Evolutionary conservation across 805 yeast genomes (phyloP), one percentile per base, ranked within the genome.

Genomic region (Schizosaccharomyces japonicus): DNA sequence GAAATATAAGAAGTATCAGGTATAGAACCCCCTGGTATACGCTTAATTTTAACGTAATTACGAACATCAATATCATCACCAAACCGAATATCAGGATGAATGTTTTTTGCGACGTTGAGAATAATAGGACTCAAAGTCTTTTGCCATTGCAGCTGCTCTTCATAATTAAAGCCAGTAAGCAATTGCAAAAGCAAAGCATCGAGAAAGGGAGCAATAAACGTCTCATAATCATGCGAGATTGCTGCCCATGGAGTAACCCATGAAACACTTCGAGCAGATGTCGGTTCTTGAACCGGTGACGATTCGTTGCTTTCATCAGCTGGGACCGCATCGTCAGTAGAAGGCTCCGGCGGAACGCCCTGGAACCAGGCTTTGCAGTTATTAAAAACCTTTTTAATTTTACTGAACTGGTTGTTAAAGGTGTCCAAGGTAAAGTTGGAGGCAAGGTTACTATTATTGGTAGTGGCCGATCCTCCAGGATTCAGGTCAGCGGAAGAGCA

Each of bases 21-120:
- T 1, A 77, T 71, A 1, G 58, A 50, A 0, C 92, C 90, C 1
- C 98, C 96, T 0, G 77, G 68, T 6, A 87, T 73, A 50, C 83
- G 69, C 57, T 90, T 92, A 42, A 90, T 68, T 57, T 92, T 90
- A 39, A 90, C 73, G 60, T 81, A 87, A 54, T 79, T 85, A n/a
- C 87, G 70, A 45, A 85, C 76, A 58, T 90, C 95, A 50, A 84
- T 68, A 2, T 78, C 76, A 51, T 79, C 87, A 3, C 82, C 79
- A 27, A 72, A 68, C 32, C 67, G 65, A 2, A 75, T 66, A 52
- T 74, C 76, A 7, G 76, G 67, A 47, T 75, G 76, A 3, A 85
- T 66, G 15, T 63, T 62, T 34, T 77, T 74, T 2, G 81, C 70
- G n/a, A 65, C 63, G 32, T 69, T 66, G 26, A 68, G 63, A 11